Base-by-base conservation (phyloP, 1,284 basidiomycete genomes). In the Naganishia sp. region DNA sequence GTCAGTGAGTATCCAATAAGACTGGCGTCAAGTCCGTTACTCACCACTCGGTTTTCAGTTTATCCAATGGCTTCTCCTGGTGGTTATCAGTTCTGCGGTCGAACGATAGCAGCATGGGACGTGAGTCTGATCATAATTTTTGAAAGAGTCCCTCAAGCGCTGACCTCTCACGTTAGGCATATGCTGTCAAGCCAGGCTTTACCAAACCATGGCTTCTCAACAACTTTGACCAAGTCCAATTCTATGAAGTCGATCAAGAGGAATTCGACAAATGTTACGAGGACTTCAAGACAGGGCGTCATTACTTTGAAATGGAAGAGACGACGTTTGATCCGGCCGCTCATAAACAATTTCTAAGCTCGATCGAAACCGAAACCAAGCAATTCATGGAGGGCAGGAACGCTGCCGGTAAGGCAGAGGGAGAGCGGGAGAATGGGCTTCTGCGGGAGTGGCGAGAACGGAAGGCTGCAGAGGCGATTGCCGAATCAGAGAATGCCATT, bases 21-120 rank as follows among this genome's bases (percentile, higher is more conserved):
- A 3, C 4, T 31, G 18, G 10, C 23, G 10, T 33, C 11, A 21
- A 86, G 18, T 84, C 86, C 0, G 79, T 86, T 42, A 84, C 79
- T 84, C 50, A 68, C 71, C 0, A 84, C 86, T 13, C 7, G 7
- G 36, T 82, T 83, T 5, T 85, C 85, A 3, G 87, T 88, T 66
- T 89, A 88, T 70, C 87, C 86, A 0, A 81, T 87, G 50, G 84
- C 85, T 63, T 86, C 84, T 3, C 87, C 87, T 0, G 87, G 87
- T 23, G 86, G 86, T 0, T 88, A 87, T 73, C 86, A 87, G 71
- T 77, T 88, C 3, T 86, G 83, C 70, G 87, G 77, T 6, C 69
- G 76, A 48, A 73, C 76, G 0, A 67, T 77, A 28, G 70, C 74
- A 3, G 71, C 75, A 1, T 77, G 75, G 75, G 72, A 74, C 63